A percentile compares a stretch with the other conserved stretches of the same genome.
phyloP scores from a whole-genome alignment of 1,284 basidiomycete genomes.

The Cryptococcus wingfieldii region DNA sequence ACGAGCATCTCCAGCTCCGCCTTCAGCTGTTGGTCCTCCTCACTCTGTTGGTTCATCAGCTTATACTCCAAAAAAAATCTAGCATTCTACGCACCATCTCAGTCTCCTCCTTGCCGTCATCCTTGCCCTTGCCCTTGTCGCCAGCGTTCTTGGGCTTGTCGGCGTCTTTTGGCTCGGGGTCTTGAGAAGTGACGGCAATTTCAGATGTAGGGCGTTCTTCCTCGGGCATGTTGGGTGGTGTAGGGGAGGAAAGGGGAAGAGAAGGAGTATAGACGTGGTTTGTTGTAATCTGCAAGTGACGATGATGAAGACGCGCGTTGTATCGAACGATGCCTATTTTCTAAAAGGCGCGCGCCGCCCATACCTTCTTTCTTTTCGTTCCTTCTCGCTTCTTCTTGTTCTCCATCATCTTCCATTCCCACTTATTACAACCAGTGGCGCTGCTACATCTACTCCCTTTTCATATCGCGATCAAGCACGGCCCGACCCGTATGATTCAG shows the following conservation, averaged over 20 bases:
- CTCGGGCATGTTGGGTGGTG: slow-evolving; percentile 18
- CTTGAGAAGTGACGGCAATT: slow-evolving; percentile 49
- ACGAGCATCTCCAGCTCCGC: slow-evolving; percentile 97
- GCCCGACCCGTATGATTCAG: too few species aligned
- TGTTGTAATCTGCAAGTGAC: too few species aligned
- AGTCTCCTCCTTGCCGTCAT: slow-evolving; percentile 56
- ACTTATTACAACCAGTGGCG: too few species aligned
- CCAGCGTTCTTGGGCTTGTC: slow-evolving; percentile 52
- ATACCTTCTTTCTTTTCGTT: too few species aligned
- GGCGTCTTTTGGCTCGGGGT: slow-evolving; percentile 48
- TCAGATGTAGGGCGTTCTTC: slow-evolving; percentile 32
- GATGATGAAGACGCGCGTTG: too few species aligned
- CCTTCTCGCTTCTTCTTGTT: too few species aligned
- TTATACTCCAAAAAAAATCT: not conserved
- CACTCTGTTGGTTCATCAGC: slow-evolving; percentile 58
- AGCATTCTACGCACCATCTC: slow-evolving; percentile 64
- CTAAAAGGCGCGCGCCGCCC: too few species aligned
- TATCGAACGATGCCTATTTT: too few species aligned
- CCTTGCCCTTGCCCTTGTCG: slow-evolving; percentile 42
- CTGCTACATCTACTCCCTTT: too few species aligned
- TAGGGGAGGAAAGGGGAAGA: not conserved
- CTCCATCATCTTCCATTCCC: too few species aligned
- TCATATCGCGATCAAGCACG: too few species aligned
- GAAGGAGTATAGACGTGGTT: not conserved
- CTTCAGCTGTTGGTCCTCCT: slow-evolving; percentile 92